Evolutionary conservation across 331 rosid species (phyloP).

Genomic region (Arachis monticola): DNA sequence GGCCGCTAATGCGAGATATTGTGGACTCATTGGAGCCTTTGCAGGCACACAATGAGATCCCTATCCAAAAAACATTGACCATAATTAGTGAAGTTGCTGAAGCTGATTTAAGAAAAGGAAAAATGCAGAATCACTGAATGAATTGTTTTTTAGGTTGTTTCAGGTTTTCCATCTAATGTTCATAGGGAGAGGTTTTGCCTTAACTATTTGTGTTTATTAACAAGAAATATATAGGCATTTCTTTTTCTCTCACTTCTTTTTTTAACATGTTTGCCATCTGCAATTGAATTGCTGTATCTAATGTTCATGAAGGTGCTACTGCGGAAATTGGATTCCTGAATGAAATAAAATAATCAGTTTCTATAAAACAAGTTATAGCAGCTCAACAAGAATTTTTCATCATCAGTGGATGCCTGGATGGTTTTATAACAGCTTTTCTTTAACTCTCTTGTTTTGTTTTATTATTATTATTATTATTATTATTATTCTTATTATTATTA

Average conservation of each 20-base stretch:
- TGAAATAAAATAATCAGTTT: conserved; percentile 40
- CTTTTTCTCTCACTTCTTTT: conserved; percentile 18
- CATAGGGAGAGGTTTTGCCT: conserved; percentile 38
- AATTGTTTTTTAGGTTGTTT: conserved; percentile 4
- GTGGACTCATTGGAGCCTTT: conserved; percentile 97
- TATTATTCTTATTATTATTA: too few relatives aligned
- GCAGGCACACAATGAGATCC: conserved; percentile 53
- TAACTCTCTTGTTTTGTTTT: background rate
- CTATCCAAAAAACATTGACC: conserved; percentile 60
- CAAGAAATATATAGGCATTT: conserved; percentile 39
- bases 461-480: background rate
- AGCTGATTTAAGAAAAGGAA: conserved; percentile 46
- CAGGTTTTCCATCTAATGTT: conserved; percentile 31
- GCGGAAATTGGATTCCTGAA: conserved; percentile 36
- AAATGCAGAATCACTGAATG: conserved; percentile 43
- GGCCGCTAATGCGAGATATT: conserved; percentile 95
- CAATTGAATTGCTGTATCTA: conserved; percentile 34
- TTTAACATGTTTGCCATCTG: conserved; percentile 39
- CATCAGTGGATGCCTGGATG: too few relatives aligned
- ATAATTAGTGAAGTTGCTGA: conserved; percentile 57
- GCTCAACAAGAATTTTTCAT: background rate
- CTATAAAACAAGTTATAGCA: conserved; percentile 34
- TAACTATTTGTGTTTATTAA: conserved; percentile 20
- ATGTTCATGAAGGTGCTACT: too few relatives aligned
- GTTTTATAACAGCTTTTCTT: background rate